A percentile compares a stretch with the other conserved stretches of the same genome.
Evolutionary conservation across 1,284 basidiomycete species (phyloP).

Genomic region (Cystobasidium slooffiae): DNA sequence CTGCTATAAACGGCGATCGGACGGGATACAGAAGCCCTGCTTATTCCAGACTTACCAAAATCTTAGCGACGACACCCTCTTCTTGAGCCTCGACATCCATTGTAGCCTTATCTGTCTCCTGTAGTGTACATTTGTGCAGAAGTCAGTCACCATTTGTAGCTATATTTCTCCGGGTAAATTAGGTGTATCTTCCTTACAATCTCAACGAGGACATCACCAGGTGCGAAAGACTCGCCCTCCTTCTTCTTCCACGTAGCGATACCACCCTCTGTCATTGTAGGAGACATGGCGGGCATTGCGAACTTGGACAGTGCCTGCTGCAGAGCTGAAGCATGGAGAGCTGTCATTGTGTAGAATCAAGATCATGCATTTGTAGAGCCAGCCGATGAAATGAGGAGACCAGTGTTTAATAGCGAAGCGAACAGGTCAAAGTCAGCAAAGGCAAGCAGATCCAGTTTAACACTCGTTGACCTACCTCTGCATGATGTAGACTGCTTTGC

Average conservation of each 20-base stretch:
- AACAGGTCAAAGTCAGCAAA: neutral
- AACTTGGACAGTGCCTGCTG: conserved; percentile 83
- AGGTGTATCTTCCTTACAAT: conserved; percentile 67
- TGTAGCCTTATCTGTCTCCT: conserved; percentile 99
- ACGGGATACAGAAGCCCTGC: conserved; percentile 62
- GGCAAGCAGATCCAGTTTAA: neutral
- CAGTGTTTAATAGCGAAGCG: no score
- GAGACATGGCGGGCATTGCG: conserved; percentile 98
- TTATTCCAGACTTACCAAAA: conserved; percentile 66
- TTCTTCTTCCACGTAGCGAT: conserved; percentile 97
- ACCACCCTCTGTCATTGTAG: conserved; percentile 99
- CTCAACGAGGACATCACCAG: conserved; percentile 92
- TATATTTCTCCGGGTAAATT: conserved; percentile 5
- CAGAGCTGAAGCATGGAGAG: conserved; percentile 77
- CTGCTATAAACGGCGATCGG: neutral
- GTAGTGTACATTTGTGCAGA: conserved; percentile 3
- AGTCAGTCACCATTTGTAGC: neutral
- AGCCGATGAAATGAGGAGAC: conserved; percentile 1
- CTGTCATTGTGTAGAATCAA: conserved; percentile 58
- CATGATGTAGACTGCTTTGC: conserved; percentile 12
- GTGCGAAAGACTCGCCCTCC: conserved; percentile 85
- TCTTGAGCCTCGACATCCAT: conserved; percentile 99
- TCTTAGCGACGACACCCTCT: conserved; percentile 93
- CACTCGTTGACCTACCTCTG: conserved; percentile 5
- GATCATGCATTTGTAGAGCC: neutral